phyloP scores from a whole-genome alignment of 192 early-diverging fungal genomes.

The Kickxella alabastrina region DNA sequence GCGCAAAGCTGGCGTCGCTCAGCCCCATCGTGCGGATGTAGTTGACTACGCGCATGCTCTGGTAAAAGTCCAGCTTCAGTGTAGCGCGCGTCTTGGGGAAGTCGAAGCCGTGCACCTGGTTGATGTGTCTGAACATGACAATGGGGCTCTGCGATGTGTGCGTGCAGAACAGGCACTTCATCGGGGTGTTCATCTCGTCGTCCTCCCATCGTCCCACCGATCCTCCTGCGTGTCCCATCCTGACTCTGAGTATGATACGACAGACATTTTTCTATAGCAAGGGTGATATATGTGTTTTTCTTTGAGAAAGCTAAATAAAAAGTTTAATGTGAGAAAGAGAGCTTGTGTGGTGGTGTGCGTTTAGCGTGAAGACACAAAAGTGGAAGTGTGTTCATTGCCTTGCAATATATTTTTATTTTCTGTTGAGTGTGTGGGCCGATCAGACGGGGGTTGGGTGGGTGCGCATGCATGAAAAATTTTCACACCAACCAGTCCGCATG shows the following conservation, averaged over 20 bases:
- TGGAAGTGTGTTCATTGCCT: too few species aligned
- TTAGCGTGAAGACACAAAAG: too few species aligned
- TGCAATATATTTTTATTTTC: too few species aligned
- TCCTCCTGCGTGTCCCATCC: conserved; percentile 55
- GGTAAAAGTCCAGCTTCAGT: conserved; percentile 78
- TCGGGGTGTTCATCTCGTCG: conserved; percentile 54
- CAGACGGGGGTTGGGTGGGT: too few species aligned
- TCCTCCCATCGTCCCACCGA: conserved; percentile 72
- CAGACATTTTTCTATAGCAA: conserved; percentile 34
- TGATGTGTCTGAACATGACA: conserved; percentile 62
- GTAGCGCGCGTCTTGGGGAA: conserved; percentile 51
- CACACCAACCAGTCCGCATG: too few species aligned
- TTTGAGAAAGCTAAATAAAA: too few species aligned
- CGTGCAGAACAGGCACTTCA: conserved; percentile 72
- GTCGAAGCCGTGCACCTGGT: conserved; percentile 61
- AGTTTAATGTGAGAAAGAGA: too few species aligned
- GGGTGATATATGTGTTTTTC: too few species aligned
- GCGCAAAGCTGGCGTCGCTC: conserved; percentile 22
- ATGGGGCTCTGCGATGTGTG: conserved; percentile 49
- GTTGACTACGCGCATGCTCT: conserved; percentile 57
- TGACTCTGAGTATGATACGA: conserved; percentile 46
- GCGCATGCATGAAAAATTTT: too few species aligned
- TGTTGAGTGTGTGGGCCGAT: too few species aligned
- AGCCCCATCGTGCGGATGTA: conserved; percentile 47
- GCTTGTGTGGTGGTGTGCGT: too few species aligned